Conservation (phyloP, 345 rosid species). For the Chamaenerion angustifolium region DNA sequence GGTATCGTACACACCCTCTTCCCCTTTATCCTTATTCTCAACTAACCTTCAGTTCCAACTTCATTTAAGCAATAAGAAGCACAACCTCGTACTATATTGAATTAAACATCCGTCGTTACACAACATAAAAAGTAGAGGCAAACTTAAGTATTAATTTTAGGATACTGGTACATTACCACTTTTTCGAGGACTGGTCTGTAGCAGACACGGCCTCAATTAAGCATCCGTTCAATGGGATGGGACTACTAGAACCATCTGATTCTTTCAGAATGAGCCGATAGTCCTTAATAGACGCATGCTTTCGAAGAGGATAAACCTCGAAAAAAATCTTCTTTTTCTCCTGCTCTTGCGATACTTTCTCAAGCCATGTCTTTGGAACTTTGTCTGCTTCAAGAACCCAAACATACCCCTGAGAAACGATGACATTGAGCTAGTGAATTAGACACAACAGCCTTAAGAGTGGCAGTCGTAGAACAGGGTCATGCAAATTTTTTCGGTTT, state of each 20-base stretch:
- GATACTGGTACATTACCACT: constrained; percentile 40
- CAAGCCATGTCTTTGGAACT: constrained; percentile 29
- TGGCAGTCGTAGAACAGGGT: background rate
- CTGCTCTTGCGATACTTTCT: constrained; percentile 35
- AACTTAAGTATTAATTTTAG: background rate
- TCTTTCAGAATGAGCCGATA: constrained; percentile 36
- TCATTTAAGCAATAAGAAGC: background rate
- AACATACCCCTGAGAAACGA: constrained; percentile 49
- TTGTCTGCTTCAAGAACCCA: constrained; percentile 75
- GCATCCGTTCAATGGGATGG: constrained; percentile 46
- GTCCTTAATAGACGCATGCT: constrained; percentile 43
- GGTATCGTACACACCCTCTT: background rate
- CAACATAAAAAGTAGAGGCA: background rate
- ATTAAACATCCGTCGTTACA: too few species aligned
- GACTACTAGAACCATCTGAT: constrained; percentile 29
- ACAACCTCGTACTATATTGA: background rate
- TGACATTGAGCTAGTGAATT: background rate
- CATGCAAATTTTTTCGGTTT: too few species aligned
- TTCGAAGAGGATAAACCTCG: constrained; percentile 58
- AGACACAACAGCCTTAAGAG: too few species aligned
- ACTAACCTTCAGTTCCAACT: too few species aligned
- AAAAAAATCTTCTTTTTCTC: constrained; percentile 41
- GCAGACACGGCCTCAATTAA: constrained; percentile 75
- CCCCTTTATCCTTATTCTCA: background rate
- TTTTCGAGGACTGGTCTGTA: constrained; percentile 43